Evolutionary conservation across 2,329 filamentous ascomycete genomes (phyloP).

Genomic region (Aspergillus sp.): DNA sequence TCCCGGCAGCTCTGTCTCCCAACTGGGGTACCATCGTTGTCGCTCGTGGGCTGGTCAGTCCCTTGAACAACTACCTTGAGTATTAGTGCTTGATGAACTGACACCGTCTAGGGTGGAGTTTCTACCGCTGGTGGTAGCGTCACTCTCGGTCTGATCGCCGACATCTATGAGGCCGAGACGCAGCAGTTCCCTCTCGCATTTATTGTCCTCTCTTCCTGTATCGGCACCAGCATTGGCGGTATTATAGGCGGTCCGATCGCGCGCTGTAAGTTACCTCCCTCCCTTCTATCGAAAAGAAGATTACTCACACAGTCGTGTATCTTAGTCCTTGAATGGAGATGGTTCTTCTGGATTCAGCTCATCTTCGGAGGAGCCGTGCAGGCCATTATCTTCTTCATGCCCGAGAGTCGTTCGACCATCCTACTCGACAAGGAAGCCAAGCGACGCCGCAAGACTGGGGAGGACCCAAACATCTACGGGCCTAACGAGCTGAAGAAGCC

Average conservation of each 20-base stretch:
- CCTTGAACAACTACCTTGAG: not conserved
- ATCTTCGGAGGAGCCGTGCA: conserved; percentile 49
- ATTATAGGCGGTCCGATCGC: conserved; percentile 43
- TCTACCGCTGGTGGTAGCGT: conserved; percentile 53
- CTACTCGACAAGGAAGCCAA: conserved; percentile 50
- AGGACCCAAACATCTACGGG: conserved; percentile 55
- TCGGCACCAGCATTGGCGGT: conserved; percentile 42
- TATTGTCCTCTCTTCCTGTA: conserved; percentile 44
- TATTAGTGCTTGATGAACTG: no score
- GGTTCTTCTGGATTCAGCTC: conserved; percentile 54
- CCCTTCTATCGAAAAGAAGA: conserved; percentile 1
- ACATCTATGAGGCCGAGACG: conserved; percentile 45
- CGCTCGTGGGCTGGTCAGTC: conserved; percentile 45
- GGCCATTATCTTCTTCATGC: conserved; percentile 39
- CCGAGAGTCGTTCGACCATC: conserved; percentile 48
- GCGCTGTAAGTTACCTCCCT: conserved; percentile 8
- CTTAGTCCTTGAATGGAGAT: conserved; percentile 38
- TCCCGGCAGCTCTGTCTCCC: conserved; percentile 58
- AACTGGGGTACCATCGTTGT: conserved; percentile 60
- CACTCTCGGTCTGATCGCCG: conserved; percentile 50
- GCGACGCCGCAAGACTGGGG: conserved; percentile 40
- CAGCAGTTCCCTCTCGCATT: conserved; percentile 49
- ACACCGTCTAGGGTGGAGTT: conserved; percentile 36
- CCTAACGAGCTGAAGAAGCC: conserved; percentile 41
- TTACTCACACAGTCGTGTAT: not conserved